Percentiles rank a stretch among this genome's conserved stretches.
Conservation (phyloP, 1,139 yeast species). For the Scheffersomyces cryptocercus region DNA sequence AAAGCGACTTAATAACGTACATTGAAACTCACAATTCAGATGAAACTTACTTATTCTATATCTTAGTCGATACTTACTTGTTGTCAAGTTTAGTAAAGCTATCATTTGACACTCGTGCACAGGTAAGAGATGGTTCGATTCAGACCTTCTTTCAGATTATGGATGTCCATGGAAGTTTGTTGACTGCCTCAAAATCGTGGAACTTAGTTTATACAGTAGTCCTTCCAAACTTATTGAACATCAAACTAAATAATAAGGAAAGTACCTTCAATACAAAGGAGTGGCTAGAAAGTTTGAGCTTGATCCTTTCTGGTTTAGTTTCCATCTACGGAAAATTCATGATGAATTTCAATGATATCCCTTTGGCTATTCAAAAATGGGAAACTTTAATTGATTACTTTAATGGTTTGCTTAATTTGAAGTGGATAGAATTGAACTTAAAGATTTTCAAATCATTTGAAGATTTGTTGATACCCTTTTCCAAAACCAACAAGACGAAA, state of each 20-base stretch:
- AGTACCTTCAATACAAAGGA: slow-evolving; percentile 29
- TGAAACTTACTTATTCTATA: slow-evolving; percentile 17
- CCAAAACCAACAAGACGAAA: background rate
- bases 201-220: slow-evolving; percentile 52
- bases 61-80: slow-evolving; percentile 62
- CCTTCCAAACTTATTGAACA: slow-evolving; percentile 31
- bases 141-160: slow-evolving; percentile 85
- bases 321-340: slow-evolving; percentile 50
- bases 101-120: slow-evolving; percentile 65
- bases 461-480: slow-evolving; percentile 42
- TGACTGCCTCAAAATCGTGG: slow-evolving; percentile 58
- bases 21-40: slow-evolving; percentile 4
- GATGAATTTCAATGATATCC: slow-evolving; percentile 22
- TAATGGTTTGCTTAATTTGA: slow-evolving; percentile 33
- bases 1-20: slow-evolving; percentile 14
- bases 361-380: slow-evolving; percentile 38
- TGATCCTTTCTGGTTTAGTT: slow-evolving; percentile 61
- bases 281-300: slow-evolving; percentile 57
- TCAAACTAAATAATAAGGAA: slow-evolving; percentile 30
- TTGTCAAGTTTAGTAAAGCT: slow-evolving; percentile 62
- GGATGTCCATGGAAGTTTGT: slow-evolving; percentile 68
- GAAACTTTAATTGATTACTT: slow-evolving; percentile 51
- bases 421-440: slow-evolving; percentile 49
- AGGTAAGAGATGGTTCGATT: slow-evolving; percentile 85
- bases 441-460: slow-evolving; percentile 54